Conservation (phyloP, 768 basidiomycete species). For the Suillus occidentalis region DNA sequence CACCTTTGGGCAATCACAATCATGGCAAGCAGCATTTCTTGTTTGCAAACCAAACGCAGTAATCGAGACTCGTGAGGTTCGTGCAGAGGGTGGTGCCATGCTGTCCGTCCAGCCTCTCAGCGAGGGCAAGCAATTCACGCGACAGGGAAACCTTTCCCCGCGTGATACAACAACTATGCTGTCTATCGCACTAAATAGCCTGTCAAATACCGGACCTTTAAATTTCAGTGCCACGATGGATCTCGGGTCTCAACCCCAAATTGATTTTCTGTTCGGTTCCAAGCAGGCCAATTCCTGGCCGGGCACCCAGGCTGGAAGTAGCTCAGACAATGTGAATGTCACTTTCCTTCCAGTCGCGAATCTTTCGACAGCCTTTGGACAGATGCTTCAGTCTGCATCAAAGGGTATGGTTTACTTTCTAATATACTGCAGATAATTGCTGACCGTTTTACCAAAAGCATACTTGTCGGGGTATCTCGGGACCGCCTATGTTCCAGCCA, state of each 20-base stretch:
- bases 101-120: conserved; percentile 21
- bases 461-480: conserved; percentile 26
- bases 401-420: conserved; percentile 18
- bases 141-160: conserved; percentile 24
- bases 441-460: conserved; percentile 7
- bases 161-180: conserved; percentile 25
- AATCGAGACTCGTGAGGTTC: conserved; percentile 30
- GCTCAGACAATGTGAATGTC: background rate
- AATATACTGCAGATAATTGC: no score
- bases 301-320: background rate
- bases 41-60: conserved; percentile 22
- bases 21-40: conserved; percentile 24
- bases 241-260: conserved; percentile 11
- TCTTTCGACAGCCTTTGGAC: conserved; percentile 22
- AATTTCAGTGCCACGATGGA: background rate
- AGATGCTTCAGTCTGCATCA: conserved; percentile 19
- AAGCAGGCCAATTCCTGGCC: conserved; percentile 17
- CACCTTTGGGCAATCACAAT: conserved; percentile 4
- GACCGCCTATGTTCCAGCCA: conserved; percentile 28
- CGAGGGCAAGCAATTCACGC: conserved; percentile 10
- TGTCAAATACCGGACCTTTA: conserved; percentile 9
- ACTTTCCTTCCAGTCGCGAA: conserved; percentile 14
- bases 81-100: conserved; percentile 17
- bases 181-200: conserved; percentile 17
- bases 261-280: conserved; percentile 21